Evolutionary conservation across 306 rosid genomes (phyloP).

Genomic region (Prunus armeniaca): DNA sequence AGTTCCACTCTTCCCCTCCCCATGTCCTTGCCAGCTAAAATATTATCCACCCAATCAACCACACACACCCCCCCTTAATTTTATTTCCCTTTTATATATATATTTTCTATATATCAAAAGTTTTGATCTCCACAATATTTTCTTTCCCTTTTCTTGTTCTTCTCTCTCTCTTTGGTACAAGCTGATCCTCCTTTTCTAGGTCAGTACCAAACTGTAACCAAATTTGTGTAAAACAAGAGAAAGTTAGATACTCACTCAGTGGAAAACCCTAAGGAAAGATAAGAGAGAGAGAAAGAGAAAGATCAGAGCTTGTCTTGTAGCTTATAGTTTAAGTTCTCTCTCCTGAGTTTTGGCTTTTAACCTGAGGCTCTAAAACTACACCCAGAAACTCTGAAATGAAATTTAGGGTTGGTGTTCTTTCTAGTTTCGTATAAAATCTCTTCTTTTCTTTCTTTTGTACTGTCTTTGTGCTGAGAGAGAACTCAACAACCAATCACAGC

Average conservation of each 20-base stretch:
- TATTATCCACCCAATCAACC: not conserved
- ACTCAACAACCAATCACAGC: not conserved
- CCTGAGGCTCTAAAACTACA: slow-evolving; percentile 38
- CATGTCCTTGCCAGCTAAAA: slow-evolving; percentile 33
- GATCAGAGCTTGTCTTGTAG: slow-evolving; percentile 18
- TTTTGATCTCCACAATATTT: slow-evolving; percentile 18
- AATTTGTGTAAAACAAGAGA: slow-evolving; percentile 54
- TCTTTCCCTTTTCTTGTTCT: slow-evolving; percentile 18
- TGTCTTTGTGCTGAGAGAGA: slow-evolving; percentile 5
- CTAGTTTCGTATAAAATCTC: slow-evolving; percentile 44
- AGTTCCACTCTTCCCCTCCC: slow-evolving; percentile 96
- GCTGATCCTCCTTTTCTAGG: slow-evolving; percentile 54
- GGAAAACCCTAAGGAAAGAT: slow-evolving; percentile 42
- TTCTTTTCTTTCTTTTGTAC: slow-evolving; percentile 28
- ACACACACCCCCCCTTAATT: not conserved
- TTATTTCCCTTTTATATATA: not conserved
- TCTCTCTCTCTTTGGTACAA: slow-evolving; percentile 34
- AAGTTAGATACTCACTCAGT: slow-evolving; percentile 30
- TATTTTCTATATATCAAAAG: not conserved
- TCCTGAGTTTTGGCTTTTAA: slow-evolving; percentile 18
- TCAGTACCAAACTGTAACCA: slow-evolving; percentile 48
- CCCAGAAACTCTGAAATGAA: slow-evolving; percentile 34
- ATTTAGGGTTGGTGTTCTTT: slow-evolving; percentile 60
- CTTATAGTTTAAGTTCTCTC: slow-evolving; percentile 23
- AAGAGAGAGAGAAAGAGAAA: slow-evolving; percentile 23